Evolutionary conservation across 371 early-diverging fungal species (phyloP), one percentile per base, ranked within the genome.

Genomic region (Mortierella sp.): DNA sequence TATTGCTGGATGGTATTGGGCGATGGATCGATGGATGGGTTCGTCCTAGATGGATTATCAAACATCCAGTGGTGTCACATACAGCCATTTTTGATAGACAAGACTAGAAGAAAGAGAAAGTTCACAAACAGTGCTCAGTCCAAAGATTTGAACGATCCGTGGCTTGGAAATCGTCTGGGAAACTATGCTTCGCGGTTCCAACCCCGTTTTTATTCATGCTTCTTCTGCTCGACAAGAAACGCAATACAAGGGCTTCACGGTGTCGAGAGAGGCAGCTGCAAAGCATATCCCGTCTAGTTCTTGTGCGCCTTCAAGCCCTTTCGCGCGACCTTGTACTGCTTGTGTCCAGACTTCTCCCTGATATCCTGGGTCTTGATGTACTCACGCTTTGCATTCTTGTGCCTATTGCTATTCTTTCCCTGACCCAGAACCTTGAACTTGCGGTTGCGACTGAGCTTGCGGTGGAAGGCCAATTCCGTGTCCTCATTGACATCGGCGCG

Each of bases 81-180:
- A 69, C 69, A 69, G 69, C 42, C 70, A 70, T 70, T 70, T 70
- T 71, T 38, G 59, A 71, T n/a, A 57, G 54, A 53, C 56, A 45
- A 65, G 61, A 60, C 61, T 55, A 9, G 49, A 61, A 59, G 60
- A 53, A 57, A 64, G 71, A 61, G 61, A 56, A 49, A 56, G 58
- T 62, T 38, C 38, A 53, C 16, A 18, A 27, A 49, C 45, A 23
- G 28, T 46, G 46, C 28, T 13, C 31, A 41, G 16, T 28, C 43
- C 46, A 30, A 59, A 47, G 45, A 51, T 45, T 23, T n/a, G 23
- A 21, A 14, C 56, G 19, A 9, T 38, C 19, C 30, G 45, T 50
- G 51, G 51, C 46, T 47, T 53, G 13, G 27, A 21, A 18, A 18
- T 28, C 26, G 26, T 34, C n/a, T n/a, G n/a, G n/a, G n/a, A n/a